A percentile compares a stretch with the other conserved stretches of the same genome.
phyloP scores from a whole-genome alignment of 1,284 basidiomycete genomes.

The Microbotryum scabiosae region DNA sequence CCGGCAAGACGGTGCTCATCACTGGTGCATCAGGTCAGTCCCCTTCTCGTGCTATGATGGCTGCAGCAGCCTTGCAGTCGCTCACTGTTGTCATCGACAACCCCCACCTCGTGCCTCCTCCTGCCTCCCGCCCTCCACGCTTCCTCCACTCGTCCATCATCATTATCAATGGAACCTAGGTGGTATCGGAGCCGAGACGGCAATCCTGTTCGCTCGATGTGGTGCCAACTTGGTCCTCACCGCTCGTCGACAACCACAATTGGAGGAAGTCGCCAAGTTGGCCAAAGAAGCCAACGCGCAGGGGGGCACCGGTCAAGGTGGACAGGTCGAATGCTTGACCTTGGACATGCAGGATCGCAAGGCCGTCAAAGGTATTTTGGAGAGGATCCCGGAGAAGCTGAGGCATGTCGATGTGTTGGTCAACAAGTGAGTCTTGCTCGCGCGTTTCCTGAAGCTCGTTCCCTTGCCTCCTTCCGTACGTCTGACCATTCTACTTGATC shows the following conservation, averaged over 20 bases:
- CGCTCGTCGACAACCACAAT: slow-evolving; percentile 40
- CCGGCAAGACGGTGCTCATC: slow-evolving; percentile 66
- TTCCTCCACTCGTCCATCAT: neutral
- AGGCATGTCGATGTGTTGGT: slow-evolving; percentile 60
- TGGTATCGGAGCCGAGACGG: slow-evolving; percentile 38
- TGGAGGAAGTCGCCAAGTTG: slow-evolving; percentile 40
- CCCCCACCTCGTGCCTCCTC: neutral
- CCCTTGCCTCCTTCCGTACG: no score
- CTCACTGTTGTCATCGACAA: neutral
- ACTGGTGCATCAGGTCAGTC: slow-evolving; percentile 63
- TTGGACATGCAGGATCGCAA: slow-evolving; percentile 66
- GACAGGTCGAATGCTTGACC: slow-evolving; percentile 56
- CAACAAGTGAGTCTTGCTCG: slow-evolving; percentile 57
- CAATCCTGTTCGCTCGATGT: slow-evolving; percentile 64
- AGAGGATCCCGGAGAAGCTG: slow-evolving; percentile 55
- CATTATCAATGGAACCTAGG: neutral
- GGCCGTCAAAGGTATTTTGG: slow-evolving; percentile 58
- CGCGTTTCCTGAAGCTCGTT: neutral
- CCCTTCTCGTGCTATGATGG: no score
- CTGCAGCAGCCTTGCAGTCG: neutral
- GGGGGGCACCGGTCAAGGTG: slow-evolving; percentile 61
- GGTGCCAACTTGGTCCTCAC: slow-evolving; percentile 44
- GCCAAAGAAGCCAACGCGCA: slow-evolving; percentile 62
- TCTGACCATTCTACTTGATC: neutral
- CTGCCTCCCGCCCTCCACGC: neutral